Base-by-base conservation (phyloP, 2,329 filamentous ascomycete species). In the Amesomyces nigricolor region DNA sequence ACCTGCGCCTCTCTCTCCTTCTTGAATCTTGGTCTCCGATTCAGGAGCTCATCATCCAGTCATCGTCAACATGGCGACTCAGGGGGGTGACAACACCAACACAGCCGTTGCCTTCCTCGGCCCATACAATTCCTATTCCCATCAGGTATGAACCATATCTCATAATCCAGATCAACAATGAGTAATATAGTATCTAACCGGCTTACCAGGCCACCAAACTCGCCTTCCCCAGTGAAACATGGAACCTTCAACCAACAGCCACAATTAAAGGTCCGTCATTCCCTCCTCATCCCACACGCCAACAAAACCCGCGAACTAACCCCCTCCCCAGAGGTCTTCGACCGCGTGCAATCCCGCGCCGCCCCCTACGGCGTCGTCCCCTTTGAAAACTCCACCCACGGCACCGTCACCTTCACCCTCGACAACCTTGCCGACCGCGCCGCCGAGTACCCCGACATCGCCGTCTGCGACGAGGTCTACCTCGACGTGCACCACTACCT, bases 301-400 rank as follows among this genome's bases (percentile, higher is more conserved):
- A 19, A 53, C 7, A 7, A 17, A 26, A 26, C 22, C 4, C 22
- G 29, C 10, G 40, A 35, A 54, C 49, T 60, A n/a, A 57, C 47
- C 40, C 26, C 26, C 37, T 16, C 53, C 19, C 14, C 61, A 86
- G 89, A 94, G 67, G 84, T 95, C 64, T 96, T 96, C 70, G 77
- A 85, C 49, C 79, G 84, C 14, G 87, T 96, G 5, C 89, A 95
- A 66, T 76, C 78, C 38, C 79, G 81, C 56, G 68, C 74, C 44
- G 82, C 82, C 0, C 72, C 79, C 51, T 85, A 85, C 54, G 94
- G 91, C 62, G 88, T 97, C 32, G 88, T 96, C 1, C 94, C 94
- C 6, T 91, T 96, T 71, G 92, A 97, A 69, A 99, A 99, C 75
- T 95, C 89, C 40, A 92, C 89, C 68, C 96, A 97, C 71, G 94